Evolutionary conservation across 768 basidiomycete genomes (phyloP), one percentile per base, ranked within the genome.

Genomic region (Phaeolepiota aurea): DNA sequence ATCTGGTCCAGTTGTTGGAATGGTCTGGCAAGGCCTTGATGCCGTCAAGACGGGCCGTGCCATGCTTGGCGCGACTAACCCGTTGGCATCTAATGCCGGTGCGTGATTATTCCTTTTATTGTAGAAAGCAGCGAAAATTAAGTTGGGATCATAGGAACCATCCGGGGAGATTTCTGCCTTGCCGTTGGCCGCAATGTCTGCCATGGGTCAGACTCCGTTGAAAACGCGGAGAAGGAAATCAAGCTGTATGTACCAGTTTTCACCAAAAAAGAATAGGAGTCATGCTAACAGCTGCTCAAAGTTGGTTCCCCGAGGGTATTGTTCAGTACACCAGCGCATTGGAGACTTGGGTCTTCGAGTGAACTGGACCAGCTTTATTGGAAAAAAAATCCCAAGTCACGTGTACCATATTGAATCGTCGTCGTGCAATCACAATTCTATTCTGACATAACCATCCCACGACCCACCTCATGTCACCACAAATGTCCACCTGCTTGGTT

Each of bases 1-100:
- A 41, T 73, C 85, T 41, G 94, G 96, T 45, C 96, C 96, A 51
- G 96, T 99, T 51, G 84, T 94, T 57, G 87, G 76, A 54, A 93
- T 90, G 79, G 92, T 87, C 50, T 94, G 92, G 80, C 78, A 97
- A 70, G 96, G 96, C 44, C 77, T 90, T 46, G 86, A 90, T 50
- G 87, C 87, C 37, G 87, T 90, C 65, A 90, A 90, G 80, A 93
- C 91, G 44, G 93, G 92, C 52, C 90, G 93, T 68, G 75, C 63
- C 62, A 94, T 96, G 88, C 82, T 94, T 49, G 94, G 94, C 58
- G 80, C 91, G 34, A 96, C 94, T 58, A 96, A 99, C 81, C 96
- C 96, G 45, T 79, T 97, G 47, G 74, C 74, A 28, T 97, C 94
- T 48, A 68, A 78, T 48, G 76, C 87, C 49, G 94, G 93, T 86